Conservation (phyloP, 2,329 filamentous ascomycete species). For the Monosporascus sp. region DNA sequence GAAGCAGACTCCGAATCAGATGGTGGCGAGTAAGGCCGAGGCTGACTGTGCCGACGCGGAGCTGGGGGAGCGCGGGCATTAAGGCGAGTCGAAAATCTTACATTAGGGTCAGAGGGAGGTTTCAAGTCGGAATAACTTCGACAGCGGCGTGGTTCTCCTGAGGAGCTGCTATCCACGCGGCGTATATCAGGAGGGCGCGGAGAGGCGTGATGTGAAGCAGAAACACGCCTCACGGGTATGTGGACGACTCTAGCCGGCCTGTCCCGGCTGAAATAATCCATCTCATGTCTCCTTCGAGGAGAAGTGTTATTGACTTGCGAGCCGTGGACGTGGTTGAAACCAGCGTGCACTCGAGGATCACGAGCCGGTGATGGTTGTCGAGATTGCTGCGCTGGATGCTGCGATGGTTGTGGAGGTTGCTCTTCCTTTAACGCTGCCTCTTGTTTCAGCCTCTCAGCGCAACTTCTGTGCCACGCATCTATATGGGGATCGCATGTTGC, state of each 20-base stretch:
- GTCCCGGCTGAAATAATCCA: slow-evolving; percentile 33
- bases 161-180: slow-evolving; percentile 26
- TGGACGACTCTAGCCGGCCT: slow-evolving; percentile 23
- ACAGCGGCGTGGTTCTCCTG: slow-evolving; percentile 36
- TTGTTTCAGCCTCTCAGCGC: slow-evolving; percentile 63
- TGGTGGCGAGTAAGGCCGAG: slow-evolving; percentile 16
- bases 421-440: slow-evolving; percentile 45
- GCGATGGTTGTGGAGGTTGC: slow-evolving; percentile 1
- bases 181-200: slow-evolving; percentile 15
- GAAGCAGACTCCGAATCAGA: slow-evolving; percentile 17
- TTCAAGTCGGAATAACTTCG: slow-evolving; percentile 49
- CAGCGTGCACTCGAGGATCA: slow-evolving; percentile 22
- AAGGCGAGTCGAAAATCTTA: slow-evolving; percentile 11
- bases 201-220: slow-evolving; percentile 16
- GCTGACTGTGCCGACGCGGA: slow-evolving; percentile 21
- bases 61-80: slow-evolving; percentile 16
- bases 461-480: slow-evolving; percentile 76
- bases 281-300: slow-evolving; percentile 22
- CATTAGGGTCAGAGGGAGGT: slow-evolving; percentile 27
- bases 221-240: slow-evolving; percentile 21
- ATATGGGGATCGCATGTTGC: slow-evolving; percentile 70
- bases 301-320: slow-evolving; percentile 10
- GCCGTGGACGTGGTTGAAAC: slow-evolving; percentile 25
- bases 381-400: slow-evolving; percentile 7
- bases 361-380: slow-evolving; percentile 14